A percentile compares a stretch with the other conserved stretches of the same genome.
These are phyloP conservation scores for Penicillium olsonii DNA, from an alignment of 2,329 filamentous ascomycete species.

Conservation along the genomic window DNA sequence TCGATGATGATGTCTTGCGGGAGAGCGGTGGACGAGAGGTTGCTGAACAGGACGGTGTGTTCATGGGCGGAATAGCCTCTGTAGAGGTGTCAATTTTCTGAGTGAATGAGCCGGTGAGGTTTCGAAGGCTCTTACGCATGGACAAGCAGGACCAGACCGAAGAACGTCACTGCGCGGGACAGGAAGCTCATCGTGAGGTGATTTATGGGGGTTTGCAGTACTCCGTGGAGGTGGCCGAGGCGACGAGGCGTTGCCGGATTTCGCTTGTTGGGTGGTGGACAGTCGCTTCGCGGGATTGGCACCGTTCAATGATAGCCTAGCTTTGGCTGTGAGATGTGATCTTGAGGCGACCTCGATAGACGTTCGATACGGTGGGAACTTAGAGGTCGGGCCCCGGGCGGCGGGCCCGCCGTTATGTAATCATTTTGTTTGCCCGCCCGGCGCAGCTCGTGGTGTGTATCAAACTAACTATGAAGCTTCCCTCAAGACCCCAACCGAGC, in stretches of 20 bases:
- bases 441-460: too few relatives aligned
- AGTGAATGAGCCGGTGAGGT: too few relatives aligned
- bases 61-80: conserved; percentile 98
- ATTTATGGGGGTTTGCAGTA: conserved; percentile 1
- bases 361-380: conserved; percentile 3
- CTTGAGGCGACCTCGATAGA: neutral
- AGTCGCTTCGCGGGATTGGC: neutral
- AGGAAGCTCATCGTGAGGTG: conserved; percentile 65
- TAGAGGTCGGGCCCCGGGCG: neutral
- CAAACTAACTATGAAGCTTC: too few relatives aligned
- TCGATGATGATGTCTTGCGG: conserved; percentile 88
- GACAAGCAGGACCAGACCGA: conserved; percentile 76
- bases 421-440: too few relatives aligned
- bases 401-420: conserved; percentile 6
- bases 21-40: conserved; percentile 55
- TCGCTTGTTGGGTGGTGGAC: neutral
- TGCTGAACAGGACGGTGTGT: conserved; percentile 73
- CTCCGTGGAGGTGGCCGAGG: neutral
- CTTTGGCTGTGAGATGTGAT: neutral
- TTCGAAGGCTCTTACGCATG: conserved; percentile 71
- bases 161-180: conserved; percentile 68
- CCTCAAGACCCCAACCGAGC: too few relatives aligned
- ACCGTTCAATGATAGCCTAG: neutral
- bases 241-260: neutral
- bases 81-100: conserved; percentile 8